These are phyloP conservation scores for Lichenothelia convexa DNA, from an alignment of 495 filamentous ascomycete genomes.

Conservation along the genomic window DNA sequence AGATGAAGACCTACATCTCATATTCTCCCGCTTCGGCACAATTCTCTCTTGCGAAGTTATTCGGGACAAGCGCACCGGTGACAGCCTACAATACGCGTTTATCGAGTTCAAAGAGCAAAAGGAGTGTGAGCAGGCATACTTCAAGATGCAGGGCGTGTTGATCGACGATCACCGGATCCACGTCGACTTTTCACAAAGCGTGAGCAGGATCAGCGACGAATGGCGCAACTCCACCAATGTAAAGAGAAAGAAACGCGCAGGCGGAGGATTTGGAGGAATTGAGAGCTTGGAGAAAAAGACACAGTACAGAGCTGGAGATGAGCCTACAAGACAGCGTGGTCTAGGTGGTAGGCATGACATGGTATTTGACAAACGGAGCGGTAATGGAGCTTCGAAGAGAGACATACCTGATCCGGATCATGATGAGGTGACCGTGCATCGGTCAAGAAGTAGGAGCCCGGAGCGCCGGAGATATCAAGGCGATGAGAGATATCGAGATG, in stretches of 20 bases:
- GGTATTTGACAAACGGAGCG: constrained; percentile 44
- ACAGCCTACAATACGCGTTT: constrained; percentile 93
- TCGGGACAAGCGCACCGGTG: constrained; percentile 79
- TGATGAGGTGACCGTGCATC: too few species aligned
- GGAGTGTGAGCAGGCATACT: constrained; percentile 88
- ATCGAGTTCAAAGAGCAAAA: constrained; percentile 90
- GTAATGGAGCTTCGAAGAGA: too few species aligned
- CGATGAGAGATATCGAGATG: constrained; percentile 1
- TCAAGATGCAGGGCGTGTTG: constrained; percentile 92
- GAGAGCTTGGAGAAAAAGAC: constrained; percentile 70
- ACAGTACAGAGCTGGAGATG: constrained; percentile 66
- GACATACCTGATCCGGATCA: too few species aligned
- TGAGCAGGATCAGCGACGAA: constrained; percentile 69
- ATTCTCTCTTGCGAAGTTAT: constrained; percentile 95
- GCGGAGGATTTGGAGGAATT: constrained; percentile 84
- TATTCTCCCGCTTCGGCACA: constrained; percentile 92
- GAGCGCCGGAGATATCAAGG: constrained; percentile 10
- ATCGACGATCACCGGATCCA: constrained; percentile 97
- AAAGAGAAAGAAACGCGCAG: constrained; percentile 46
- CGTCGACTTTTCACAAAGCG: constrained; percentile 96
- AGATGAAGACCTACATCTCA: constrained; percentile 86
- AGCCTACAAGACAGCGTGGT: too few species aligned
- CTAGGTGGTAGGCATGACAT: constrained; percentile 52
- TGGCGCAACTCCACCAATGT: constrained; percentile 80
- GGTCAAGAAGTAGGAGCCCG: constrained; percentile 28